These are phyloP conservation scores for Rugonectria rugulosa DNA, from an alignment of 2,329 filamentous ascomycete genomes.

Conservation along the genomic window DNA sequence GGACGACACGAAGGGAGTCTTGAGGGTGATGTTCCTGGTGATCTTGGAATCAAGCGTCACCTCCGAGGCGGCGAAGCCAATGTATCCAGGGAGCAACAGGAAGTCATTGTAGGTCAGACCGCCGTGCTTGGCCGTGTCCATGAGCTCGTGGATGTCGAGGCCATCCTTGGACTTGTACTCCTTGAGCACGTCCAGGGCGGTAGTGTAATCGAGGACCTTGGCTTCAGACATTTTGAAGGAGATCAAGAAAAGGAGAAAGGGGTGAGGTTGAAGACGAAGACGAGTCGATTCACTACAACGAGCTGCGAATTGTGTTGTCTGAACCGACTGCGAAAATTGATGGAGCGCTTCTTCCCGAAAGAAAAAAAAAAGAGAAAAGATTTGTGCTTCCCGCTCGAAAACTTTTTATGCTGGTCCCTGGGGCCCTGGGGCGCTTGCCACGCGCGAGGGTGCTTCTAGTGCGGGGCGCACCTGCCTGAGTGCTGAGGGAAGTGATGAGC, in stretches of 20 bases:
- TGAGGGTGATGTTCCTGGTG: slow-evolving; percentile 94
- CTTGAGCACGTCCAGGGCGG: slow-evolving; percentile 81
- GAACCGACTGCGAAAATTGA: slow-evolving; percentile 48
- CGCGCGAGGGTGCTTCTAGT: slow-evolving; percentile 26
- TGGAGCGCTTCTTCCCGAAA: slow-evolving; percentile 62
- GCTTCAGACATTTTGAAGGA: slow-evolving; percentile 70
- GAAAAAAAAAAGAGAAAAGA: slow-evolving; percentile 55
- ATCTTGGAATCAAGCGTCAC: slow-evolving; percentile 89
- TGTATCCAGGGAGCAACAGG: slow-evolving; percentile 94
- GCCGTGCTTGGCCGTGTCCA: slow-evolving; percentile 90
- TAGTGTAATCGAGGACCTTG: slow-evolving; percentile 74
- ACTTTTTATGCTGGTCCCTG: slow-evolving; percentile 49
- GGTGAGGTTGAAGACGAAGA: slow-evolving; percentile 54
- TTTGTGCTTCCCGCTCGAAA: slow-evolving; percentile 43
- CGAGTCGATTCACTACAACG: slow-evolving; percentile 42
- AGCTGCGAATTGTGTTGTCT: slow-evolving; percentile 38
- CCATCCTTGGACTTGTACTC: slow-evolving; percentile 86
- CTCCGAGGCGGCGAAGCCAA: slow-evolving; percentile 93
- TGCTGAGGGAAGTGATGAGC: background rate
- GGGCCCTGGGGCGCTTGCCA: slow-evolving; percentile 12
- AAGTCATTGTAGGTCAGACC: slow-evolving; percentile 99
- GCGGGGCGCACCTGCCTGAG: slow-evolving; percentile 13
- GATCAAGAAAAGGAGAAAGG: slow-evolving; percentile 36
- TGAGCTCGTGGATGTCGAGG: slow-evolving; percentile 82
- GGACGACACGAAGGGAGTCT: slow-evolving; percentile 95